Conservation (phyloP, 805 yeast species). For the Kazachstania viticola region DNA sequence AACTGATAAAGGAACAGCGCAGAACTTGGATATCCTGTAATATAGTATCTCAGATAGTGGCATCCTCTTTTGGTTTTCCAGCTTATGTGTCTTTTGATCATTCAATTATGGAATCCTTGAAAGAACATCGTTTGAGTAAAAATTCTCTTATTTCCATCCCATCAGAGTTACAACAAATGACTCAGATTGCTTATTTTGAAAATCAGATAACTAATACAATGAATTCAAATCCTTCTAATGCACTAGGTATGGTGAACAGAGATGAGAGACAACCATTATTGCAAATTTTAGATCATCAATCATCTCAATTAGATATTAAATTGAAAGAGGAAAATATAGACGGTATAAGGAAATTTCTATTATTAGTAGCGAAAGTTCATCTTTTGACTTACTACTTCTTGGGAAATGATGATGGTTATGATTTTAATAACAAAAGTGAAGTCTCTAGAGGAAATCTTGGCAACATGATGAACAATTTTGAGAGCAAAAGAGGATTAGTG, state of each 20-base stretch:
- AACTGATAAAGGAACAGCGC: slow-evolving; percentile 58
- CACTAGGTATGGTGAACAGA: slow-evolving; percentile 51
- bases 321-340: slow-evolving; percentile 43
- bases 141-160: slow-evolving; percentile 31
- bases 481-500: slow-evolving; percentile 60
- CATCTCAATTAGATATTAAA: slow-evolving; percentile 57
- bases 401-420: slow-evolving; percentile 30
- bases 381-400: slow-evolving; percentile 71
- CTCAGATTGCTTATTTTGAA: slow-evolving; percentile 75
- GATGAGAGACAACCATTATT: slow-evolving; percentile 67
- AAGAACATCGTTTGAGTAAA: not conserved
- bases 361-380: slow-evolving; percentile 70
- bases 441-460: slow-evolving; percentile 7
- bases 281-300: slow-evolving; percentile 55
- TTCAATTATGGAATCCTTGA: slow-evolving; percentile 44
- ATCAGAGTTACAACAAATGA: slow-evolving; percentile 55
- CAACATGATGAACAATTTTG: slow-evolving; percentile 32
- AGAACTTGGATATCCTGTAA: slow-evolving; percentile 93
- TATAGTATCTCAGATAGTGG: slow-evolving; percentile 78
- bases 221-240: slow-evolving; percentile 57
- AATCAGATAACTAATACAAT: slow-evolving; percentile 72
- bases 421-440: no score
- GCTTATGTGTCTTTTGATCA: slow-evolving; percentile 81
- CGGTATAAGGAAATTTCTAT: slow-evolving; percentile 55
- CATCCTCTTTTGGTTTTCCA: slow-evolving; percentile 90